phyloP scores from a whole-genome alignment of 306 rosid species.

The Oemleria cerasiformis region DNA sequence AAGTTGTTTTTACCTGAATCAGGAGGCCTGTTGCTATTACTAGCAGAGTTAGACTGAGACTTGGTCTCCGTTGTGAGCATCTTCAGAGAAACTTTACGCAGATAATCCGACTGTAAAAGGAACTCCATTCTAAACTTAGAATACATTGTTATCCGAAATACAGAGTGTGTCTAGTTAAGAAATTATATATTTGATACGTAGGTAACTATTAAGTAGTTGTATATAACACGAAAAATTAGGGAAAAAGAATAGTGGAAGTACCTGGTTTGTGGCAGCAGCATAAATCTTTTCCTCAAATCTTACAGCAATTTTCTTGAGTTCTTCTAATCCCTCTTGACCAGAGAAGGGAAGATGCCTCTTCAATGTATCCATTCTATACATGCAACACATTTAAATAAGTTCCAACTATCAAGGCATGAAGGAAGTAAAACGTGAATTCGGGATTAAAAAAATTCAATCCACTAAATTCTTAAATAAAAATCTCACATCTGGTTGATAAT shows the following conservation, averaged over 20 bases:
- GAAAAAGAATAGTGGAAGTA: slow-evolving; percentile 20
- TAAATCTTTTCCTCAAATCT: slow-evolving; percentile 82
- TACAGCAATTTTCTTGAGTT: slow-evolving; percentile 61
- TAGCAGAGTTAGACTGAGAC: slow-evolving; percentile 52
- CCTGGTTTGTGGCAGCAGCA: slow-evolving; percentile 61
- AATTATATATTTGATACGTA: not conserved
- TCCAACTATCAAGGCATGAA: not conserved
- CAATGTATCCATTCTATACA: slow-evolving; percentile 62
- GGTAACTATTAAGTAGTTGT: not conserved
- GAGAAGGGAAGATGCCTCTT: slow-evolving; percentile 60
- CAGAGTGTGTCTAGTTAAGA: not conserved
- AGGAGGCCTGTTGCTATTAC: slow-evolving; percentile 47
- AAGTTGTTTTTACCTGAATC: slow-evolving; percentile 47
- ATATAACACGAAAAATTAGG: not conserved
- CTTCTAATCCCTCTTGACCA: slow-evolving; percentile 56
- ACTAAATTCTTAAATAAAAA: not conserved
- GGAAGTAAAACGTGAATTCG: not conserved
- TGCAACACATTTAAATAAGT: not conserved
- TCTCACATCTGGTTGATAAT: slow-evolving; percentile 55
- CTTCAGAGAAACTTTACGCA: slow-evolving; percentile 17
- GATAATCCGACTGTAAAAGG: not conserved
- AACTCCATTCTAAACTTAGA: not conserved
- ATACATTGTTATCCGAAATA: not conserved
- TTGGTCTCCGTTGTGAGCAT: slow-evolving; percentile 56
- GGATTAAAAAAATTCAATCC: not conserved